Evolutionary conservation across 495 filamentous ascomycete genomes (phyloP).

Genomic region (Hypoxylon rickii): DNA sequence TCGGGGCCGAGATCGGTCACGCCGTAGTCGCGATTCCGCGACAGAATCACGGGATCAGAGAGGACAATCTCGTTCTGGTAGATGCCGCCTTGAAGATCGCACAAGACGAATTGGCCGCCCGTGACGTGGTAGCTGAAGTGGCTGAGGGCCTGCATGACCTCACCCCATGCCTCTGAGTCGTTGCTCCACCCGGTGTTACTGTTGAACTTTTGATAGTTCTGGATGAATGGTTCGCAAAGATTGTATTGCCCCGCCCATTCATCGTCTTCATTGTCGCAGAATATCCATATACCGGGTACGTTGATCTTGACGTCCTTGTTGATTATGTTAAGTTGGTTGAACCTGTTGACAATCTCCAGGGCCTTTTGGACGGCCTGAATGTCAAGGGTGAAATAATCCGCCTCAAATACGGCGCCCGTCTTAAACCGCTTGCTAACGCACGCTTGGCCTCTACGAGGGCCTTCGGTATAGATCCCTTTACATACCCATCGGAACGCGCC

Average conservation of each 20-base stretch:
- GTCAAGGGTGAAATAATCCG: conserved; percentile 42
- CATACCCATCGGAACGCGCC: conserved; percentile 42
- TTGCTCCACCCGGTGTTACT: conserved; percentile 47
- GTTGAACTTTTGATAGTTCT: conserved; percentile 50
- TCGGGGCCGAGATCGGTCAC: conserved; percentile 43
- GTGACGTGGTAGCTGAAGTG: conserved; percentile 49
- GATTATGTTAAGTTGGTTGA: conserved; percentile 38
- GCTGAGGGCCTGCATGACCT: conserved; percentile 48
- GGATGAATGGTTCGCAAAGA: conserved; percentile 43
- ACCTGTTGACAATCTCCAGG: conserved; percentile 43
- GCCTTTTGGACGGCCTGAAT: conserved; percentile 42
- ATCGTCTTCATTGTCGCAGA: neutral
- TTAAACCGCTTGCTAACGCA: conserved; percentile 49
- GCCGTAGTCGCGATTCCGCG: conserved; percentile 36
- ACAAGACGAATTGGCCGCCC: conserved; percentile 43
- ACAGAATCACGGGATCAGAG: conserved; percentile 44
- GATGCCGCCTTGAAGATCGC: conserved; percentile 46
- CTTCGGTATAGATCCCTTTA: conserved; percentile 36
- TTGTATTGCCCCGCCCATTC: conserved; percentile 16
- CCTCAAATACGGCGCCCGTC: conserved; percentile 31
- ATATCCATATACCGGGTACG: conserved; percentile 37
- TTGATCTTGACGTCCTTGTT: conserved; percentile 40
- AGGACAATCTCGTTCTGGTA: conserved; percentile 39
- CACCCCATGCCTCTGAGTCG: conserved; percentile 25
- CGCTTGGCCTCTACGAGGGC: conserved; percentile 27